Conservation (phyloP, 1,139 yeast genomes). For the Yueomyces sp. region DNA sequence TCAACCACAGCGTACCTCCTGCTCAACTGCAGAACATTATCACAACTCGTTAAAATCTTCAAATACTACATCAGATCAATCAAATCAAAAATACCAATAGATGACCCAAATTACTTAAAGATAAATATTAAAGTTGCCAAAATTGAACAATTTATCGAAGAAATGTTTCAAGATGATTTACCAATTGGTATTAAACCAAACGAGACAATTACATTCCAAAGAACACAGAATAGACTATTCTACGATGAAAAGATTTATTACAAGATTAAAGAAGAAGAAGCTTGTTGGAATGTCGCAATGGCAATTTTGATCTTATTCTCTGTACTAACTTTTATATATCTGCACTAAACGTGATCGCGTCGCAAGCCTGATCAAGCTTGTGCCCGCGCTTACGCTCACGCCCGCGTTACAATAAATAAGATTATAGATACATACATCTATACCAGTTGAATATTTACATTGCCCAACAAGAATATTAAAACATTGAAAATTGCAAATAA, state of each 20-base stretch:
- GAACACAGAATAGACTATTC: slow-evolving; percentile 26
- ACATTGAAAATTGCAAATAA: too few relatives aligned
- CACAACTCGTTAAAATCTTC: slow-evolving; percentile 67
- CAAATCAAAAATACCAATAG: slow-evolving; percentile 65
- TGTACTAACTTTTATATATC: too few relatives aligned
- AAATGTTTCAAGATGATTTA: slow-evolving; percentile 46
- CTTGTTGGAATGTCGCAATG: neutral
- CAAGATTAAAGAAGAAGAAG: slow-evolving; percentile 19
- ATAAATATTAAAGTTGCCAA: slow-evolving; percentile 81
- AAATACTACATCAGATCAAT: slow-evolving; percentile 60
- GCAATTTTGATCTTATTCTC: neutral
- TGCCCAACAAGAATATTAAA: too few relatives aligned
- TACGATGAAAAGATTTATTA: slow-evolving; percentile 19
- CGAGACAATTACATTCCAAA: slow-evolving; percentile 27
- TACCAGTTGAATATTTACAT: too few relatives aligned
- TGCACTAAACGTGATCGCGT: too few relatives aligned
- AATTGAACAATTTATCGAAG: slow-evolving; percentile 74
- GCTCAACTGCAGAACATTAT: slow-evolving; percentile 57
- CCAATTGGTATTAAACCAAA: slow-evolving; percentile 33
- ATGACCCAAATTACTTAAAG: slow-evolving; percentile 77
- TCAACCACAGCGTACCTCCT: slow-evolving; percentile 82
- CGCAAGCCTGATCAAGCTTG: too few relatives aligned
- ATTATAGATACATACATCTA: too few relatives aligned
- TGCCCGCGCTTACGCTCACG: too few relatives aligned
- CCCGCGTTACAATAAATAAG: too few relatives aligned